Percentiles rank a stretch among this genome's conserved stretches.
Evolutionary conservation across 768 basidiomycete genomes (phyloP).

Genomic region (Jaapia argillacea): DNA sequence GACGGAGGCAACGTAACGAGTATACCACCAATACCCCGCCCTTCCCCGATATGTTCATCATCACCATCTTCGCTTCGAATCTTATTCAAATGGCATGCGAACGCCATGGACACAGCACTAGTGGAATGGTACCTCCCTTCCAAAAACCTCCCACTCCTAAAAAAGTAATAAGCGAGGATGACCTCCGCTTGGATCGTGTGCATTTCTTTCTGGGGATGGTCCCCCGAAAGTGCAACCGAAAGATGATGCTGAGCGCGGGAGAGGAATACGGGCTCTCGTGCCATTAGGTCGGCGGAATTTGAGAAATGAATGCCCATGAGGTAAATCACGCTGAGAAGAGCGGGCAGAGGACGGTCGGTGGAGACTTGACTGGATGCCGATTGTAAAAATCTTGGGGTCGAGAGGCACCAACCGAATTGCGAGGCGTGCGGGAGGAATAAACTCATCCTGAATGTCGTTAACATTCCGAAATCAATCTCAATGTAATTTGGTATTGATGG

Average conservation of each 20-base stretch:
- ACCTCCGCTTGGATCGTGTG: slow-evolving; percentile 22
- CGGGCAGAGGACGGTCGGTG: slow-evolving; percentile 16
- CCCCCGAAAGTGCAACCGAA: slow-evolving; percentile 24
- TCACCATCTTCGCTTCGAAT: slow-evolving; percentile 8
- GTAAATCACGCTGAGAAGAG: slow-evolving; percentile 33
- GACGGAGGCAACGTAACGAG: slow-evolving; percentile 24
- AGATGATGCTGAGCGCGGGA: slow-evolving; percentile 37
- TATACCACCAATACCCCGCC: neutral
- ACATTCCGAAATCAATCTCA: neutral
- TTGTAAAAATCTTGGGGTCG: slow-evolving; percentile 33
- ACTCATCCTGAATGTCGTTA: slow-evolving; percentile 33
- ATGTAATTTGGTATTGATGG: no score
- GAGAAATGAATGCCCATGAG: slow-evolving; percentile 24
- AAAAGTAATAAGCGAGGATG: slow-evolving; percentile 20
- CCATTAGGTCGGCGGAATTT: slow-evolving; percentile 11
- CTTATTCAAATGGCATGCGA: slow-evolving; percentile 19
- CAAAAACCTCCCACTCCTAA: slow-evolving; percentile 15
- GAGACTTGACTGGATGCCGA: slow-evolving; percentile 22
- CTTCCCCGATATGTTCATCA: no score
- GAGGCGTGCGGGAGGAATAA: slow-evolving; percentile 46
- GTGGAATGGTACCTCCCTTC: slow-evolving; percentile 21
- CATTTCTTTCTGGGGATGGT: slow-evolving; percentile 26
- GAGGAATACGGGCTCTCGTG: slow-evolving; percentile 32
- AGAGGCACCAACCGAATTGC: slow-evolving; percentile 62
- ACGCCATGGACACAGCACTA: slow-evolving; percentile 19